These are phyloP conservation scores for Rutidosis leptorrhynchoides DNA, from an alignment of 129 eudicot species.

Conservation along the genomic window DNA sequence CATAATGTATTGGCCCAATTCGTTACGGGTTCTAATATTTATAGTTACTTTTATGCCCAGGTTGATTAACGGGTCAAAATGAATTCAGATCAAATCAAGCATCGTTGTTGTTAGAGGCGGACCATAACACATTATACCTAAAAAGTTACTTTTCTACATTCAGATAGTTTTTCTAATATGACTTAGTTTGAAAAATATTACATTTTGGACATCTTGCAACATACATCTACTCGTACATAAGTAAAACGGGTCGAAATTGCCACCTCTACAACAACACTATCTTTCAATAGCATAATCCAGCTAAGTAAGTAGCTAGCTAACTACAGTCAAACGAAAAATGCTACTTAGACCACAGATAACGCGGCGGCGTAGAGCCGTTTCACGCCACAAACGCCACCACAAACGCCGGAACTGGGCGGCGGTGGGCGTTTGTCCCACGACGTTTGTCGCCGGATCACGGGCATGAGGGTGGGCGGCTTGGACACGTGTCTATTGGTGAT, in stretches of 20 bases:
- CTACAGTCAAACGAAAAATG: no score
- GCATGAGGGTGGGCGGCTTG: no score
- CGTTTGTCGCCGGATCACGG: no score
- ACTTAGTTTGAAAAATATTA: no score
- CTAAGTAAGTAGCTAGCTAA: no score
- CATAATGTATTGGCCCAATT: background rate
- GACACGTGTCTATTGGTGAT: no score
- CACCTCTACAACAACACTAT: background rate
- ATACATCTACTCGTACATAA: background rate
- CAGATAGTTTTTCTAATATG: background rate
- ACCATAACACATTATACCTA: background rate
- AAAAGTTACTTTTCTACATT: background rate
- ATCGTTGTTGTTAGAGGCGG: background rate
- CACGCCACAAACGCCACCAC: no score
- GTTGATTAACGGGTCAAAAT: background rate
- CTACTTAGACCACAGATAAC: no score
- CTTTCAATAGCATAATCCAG: background rate
- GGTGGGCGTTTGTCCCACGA: no score
- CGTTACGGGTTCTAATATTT: background rate
- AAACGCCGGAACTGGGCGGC: no score
- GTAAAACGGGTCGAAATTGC: background rate
- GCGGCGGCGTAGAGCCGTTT: no score
- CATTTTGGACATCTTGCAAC: background rate
- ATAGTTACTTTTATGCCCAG: background rate
- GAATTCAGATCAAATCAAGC: background rate